Evolutionary conservation across 148 eudicot genomes (phyloP), one percentile per base, ranked within the genome.

Genomic region (Heliamphora exappendiculata): DNA sequence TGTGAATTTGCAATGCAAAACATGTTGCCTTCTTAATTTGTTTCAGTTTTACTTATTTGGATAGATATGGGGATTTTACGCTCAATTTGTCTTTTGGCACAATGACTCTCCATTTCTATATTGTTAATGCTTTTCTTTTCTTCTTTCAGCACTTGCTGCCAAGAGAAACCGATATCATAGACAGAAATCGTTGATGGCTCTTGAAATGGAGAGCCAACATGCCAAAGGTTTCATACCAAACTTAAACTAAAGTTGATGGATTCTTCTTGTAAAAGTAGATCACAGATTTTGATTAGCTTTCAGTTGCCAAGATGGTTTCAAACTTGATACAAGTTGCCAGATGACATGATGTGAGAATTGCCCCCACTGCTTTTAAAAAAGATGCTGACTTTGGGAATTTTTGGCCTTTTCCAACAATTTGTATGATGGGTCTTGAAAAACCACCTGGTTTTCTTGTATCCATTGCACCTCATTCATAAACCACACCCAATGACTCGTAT

Each of bases 151-250:
- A 70, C 85, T 91, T 81, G 85, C 93, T 31, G 93, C 96, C 39
- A 91, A 91, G 84, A 91, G 92, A 79, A 93, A 93, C 81, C 84
- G 86, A 72, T 91, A 93, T 77, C 94, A 90, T 1, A 81, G 93
- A 74, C 93, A 94, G 75, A 94, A 94, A 81, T 90, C 97, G 2
- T 82, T 93, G 79, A 88, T 88, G 94, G 62, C 75, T 68, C 91
- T 90, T 36, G 98, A 91, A 87, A 86, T 93, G 93, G 98, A 91
- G 82, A 93, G 97, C 85, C 90, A 91, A 67, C 94, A 94, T 54
- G 91, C 93, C 70, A 91, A 94, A 85, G 97, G 95, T 58, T 88
- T 86, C 42, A 86, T 94, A 81, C 93, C 91, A 4, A 75, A 87
- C 47, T 74, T 68, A 68, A 81, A 72, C 76, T 81, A 81, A 79